Base-by-base conservation (phyloP, 2,329 filamentous ascomycete genomes). In the Fusarium sp. region DNA sequence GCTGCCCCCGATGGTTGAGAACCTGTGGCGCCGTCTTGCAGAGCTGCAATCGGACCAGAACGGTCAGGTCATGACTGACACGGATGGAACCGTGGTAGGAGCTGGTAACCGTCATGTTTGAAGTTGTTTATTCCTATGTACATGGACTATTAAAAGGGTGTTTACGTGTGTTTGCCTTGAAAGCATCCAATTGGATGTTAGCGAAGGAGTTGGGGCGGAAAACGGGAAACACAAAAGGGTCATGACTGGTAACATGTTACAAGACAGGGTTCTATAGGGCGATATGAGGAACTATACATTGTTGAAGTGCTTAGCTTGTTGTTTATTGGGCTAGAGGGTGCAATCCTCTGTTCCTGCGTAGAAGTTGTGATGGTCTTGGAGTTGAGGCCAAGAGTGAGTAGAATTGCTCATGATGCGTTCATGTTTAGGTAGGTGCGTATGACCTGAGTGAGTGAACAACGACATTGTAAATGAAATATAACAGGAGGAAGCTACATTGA, bases 1-100 rank as follows among this genome's bases (percentile, higher is more conserved):
- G 16, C 61, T 78, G 62, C 75, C 75, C 33, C 75, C 72, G 1
- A 42, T 78, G 51, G 71, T 77, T 6, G 70, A 75, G 64, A 67
- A 65, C 16, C 61, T 77, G n/a, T 70, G 69, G 24, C 66, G 70
- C 31, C 67, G 75, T 44, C 71, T 78, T 36, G 56, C n/a, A 17
- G 72, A 77, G 17, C 36, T 77, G 12, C 63, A 74, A 42, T 35
- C 57, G 46, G 46, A 17, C 27, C 46, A 51, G 46, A 51, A 51
- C 46, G 46, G 46, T 27, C 46, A 31, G 46, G 17, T 6, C 17
- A 31, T 51, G 17, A 36, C 40, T 35, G 35, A 42, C 51, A 55
- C 46, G 22, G 36, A 42, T 42, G 29, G 22, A 31, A 42, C 22
- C 20, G 12, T 20, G 29, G 11, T 20, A 61, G n/a, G 12, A 33